Conservation (phyloP, 495 filamentous ascomycete species). For the Penicillium bialowiezense region DNA sequence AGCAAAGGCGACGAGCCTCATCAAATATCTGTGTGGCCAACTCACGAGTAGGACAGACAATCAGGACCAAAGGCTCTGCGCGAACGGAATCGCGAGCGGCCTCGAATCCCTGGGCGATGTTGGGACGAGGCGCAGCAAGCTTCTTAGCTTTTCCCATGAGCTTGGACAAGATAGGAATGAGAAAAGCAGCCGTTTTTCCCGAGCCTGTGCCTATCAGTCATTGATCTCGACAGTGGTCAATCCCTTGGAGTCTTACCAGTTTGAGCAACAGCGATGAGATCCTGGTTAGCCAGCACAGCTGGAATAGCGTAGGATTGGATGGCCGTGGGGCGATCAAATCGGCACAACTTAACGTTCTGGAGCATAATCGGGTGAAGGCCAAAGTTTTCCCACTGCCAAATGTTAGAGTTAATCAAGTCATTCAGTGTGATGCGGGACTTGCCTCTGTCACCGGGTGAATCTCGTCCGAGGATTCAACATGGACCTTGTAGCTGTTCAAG, state of each 20-base stretch:
- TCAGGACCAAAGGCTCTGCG: constrained; percentile 81
- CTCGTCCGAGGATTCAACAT: constrained; percentile 24
- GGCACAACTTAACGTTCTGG: constrained; percentile 68
- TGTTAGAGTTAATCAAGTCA: no score
- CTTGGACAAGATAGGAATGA: constrained; percentile 84
- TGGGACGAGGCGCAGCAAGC: constrained; percentile 72
- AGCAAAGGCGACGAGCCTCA: constrained; percentile 85
- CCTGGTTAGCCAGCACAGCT: constrained; percentile 65
- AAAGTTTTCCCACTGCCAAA: constrained; percentile 62
- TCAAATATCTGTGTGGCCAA: constrained; percentile 92
- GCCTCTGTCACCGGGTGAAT: constrained; percentile 21
- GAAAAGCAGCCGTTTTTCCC: constrained; percentile 90
- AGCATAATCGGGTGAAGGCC: constrained; percentile 83
- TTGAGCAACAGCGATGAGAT: constrained; percentile 85
- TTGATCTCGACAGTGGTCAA: neutral
- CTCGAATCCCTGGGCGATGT: constrained; percentile 46
- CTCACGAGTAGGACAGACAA: constrained; percentile 87
- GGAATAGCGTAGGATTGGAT: constrained; percentile 85
- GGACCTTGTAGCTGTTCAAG: neutral
- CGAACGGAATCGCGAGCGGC: constrained; percentile 41
- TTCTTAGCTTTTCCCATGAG: constrained; percentile 93
- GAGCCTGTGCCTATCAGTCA: constrained; percentile 59
- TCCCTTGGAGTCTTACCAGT: constrained; percentile 64
- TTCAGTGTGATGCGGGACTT: no score
- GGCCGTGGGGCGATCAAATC: constrained; percentile 69